Percentiles rank a stretch among this genome's conserved stretches.
These are phyloP conservation scores for Aspergillus fructus DNA, from an alignment of 2,329 filamentous ascomycete genomes.

Conservation along the genomic window DNA sequence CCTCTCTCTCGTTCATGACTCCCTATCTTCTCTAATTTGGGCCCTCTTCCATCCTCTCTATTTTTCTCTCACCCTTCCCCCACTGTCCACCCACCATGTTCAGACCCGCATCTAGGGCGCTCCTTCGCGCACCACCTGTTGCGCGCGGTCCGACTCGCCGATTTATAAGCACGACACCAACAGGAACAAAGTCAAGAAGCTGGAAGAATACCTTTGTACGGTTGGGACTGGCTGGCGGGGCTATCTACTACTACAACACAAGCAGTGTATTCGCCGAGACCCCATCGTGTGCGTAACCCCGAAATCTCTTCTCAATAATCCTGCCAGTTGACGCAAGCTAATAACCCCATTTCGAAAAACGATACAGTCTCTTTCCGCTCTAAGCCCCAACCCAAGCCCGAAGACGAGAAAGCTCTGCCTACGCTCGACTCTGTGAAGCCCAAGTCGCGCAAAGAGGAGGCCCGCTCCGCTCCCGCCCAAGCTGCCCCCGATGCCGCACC, in stretches of 20 bases:
- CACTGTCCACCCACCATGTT: slow-evolving; percentile 46
- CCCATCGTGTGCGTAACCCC: slow-evolving; percentile 61
- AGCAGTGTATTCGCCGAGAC: slow-evolving; percentile 84
- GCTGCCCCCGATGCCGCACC: slow-evolving; percentile 2
- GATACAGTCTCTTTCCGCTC: slow-evolving; percentile 34
- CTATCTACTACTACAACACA: slow-evolving; percentile 93
- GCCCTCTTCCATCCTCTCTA: slow-evolving; percentile 4
- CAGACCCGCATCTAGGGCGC: slow-evolving; percentile 48
- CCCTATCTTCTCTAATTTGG: not conserved
- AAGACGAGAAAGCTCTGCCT: slow-evolving; percentile 52
- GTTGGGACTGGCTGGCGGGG: slow-evolving; percentile 72
- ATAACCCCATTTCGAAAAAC: not conserved
- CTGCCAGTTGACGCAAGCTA: slow-evolving; percentile 7
- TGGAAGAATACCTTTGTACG: slow-evolving; percentile 76
- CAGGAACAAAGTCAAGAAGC: slow-evolving; percentile 67
- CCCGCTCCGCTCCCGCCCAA: slow-evolving; percentile 15
- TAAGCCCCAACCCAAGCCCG: slow-evolving; percentile 27
- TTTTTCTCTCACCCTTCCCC: not conserved
- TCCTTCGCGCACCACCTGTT: slow-evolving; percentile 41
- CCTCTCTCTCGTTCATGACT: slow-evolving; percentile 3
- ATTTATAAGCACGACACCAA: slow-evolving; percentile 56
- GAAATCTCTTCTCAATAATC: slow-evolving; percentile 12
- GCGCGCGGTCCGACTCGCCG: slow-evolving; percentile 37
- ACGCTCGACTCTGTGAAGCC: slow-evolving; percentile 69
- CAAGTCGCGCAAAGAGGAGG: slow-evolving; percentile 42